phyloP scores from a whole-genome alignment of 352 stramenopile genomes.

The Globisporangium emineosum region DNA sequence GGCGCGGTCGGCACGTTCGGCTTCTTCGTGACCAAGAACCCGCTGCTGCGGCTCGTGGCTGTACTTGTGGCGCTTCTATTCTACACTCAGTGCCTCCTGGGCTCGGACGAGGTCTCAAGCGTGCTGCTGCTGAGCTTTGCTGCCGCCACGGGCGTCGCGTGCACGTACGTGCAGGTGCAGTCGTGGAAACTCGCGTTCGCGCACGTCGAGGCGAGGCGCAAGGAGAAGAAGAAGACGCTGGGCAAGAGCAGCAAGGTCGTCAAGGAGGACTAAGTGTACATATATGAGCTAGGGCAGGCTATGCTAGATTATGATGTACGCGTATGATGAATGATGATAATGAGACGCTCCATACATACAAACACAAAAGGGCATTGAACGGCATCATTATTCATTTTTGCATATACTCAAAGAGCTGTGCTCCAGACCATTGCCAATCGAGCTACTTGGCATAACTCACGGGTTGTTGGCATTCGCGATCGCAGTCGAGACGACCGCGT shows the following conservation, averaged over 20 bases:
- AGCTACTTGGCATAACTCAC: too few relatives aligned
- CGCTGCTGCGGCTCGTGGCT: conserved; percentile 22
- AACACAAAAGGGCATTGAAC: background rate
- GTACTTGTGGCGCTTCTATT: conserved; percentile 21
- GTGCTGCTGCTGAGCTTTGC: conserved; percentile 35
- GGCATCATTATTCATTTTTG: background rate
- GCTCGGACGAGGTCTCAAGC: conserved; percentile 26
- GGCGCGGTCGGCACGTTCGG: conserved; percentile 39
- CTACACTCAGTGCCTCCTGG: conserved; percentile 24
- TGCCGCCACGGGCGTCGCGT: conserved; percentile 38
- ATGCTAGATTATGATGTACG: background rate
- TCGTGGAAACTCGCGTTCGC: conserved; percentile 56
- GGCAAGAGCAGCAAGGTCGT: conserved; percentile 23
- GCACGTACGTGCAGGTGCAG: conserved; percentile 53
- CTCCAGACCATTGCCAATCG: too few relatives aligned
- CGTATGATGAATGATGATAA: background rate
- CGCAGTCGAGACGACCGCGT: conserved; percentile 33
- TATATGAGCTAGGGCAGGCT: background rate
- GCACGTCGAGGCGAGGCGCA: conserved; percentile 26
- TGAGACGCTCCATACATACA: background rate
- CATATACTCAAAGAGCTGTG: conserved; percentile 4
- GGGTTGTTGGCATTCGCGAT: conserved; percentile 19
- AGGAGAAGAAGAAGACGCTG: conserved; percentile 22
- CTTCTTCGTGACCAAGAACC: conserved; percentile 23
- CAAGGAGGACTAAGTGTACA: conserved; percentile 12